phyloP scores from a whole-genome alignment of 2,329 filamentous ascomycete genomes.

The Eutypella sp. region DNA sequence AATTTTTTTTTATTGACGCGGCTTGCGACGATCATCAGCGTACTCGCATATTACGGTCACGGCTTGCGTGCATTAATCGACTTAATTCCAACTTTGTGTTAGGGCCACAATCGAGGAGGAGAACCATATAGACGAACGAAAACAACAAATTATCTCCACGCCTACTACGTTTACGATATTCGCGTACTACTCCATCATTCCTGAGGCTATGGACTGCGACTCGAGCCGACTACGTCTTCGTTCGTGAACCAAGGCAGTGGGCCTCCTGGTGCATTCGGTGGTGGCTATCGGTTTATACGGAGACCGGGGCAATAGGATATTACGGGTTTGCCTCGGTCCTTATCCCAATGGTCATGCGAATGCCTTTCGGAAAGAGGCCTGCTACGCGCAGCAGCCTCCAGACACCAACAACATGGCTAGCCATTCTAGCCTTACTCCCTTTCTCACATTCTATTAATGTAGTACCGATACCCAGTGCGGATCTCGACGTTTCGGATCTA shows the following conservation, averaged over 20 bases:
- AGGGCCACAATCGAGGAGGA: too few species aligned
- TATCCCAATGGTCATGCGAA: slow-evolving; percentile 39
- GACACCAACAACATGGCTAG: slow-evolving; percentile 25
- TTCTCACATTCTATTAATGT: slow-evolving; percentile 52
- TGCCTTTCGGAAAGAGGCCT: slow-evolving; percentile 38
- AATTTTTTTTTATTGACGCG: too few species aligned
- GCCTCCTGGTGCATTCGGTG: not conserved
- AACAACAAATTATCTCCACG: not conserved
- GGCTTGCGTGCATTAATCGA: too few species aligned
- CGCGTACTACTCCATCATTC: not conserved
- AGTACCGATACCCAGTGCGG: slow-evolving; percentile 57
- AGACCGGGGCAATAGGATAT: slow-evolving; percentile 19
- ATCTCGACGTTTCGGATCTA: slow-evolving; percentile 72
- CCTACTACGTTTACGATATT: not conserved
- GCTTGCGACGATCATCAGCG: too few species aligned
- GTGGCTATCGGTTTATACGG: not conserved
- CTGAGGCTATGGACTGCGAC: not conserved
- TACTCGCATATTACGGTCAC: too few species aligned
- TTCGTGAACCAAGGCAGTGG: not conserved
- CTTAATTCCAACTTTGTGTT: too few species aligned
- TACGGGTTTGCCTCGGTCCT: slow-evolving; percentile 19
- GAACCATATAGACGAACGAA: too few species aligned
- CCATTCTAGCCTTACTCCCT: slow-evolving; percentile 37
- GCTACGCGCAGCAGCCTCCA: slow-evolving; percentile 29
- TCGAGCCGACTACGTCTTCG: not conserved